phyloP scores from a whole-genome alignment of 1,284 basidiomycete species.

The Pseudozyma thailandica region DNA sequence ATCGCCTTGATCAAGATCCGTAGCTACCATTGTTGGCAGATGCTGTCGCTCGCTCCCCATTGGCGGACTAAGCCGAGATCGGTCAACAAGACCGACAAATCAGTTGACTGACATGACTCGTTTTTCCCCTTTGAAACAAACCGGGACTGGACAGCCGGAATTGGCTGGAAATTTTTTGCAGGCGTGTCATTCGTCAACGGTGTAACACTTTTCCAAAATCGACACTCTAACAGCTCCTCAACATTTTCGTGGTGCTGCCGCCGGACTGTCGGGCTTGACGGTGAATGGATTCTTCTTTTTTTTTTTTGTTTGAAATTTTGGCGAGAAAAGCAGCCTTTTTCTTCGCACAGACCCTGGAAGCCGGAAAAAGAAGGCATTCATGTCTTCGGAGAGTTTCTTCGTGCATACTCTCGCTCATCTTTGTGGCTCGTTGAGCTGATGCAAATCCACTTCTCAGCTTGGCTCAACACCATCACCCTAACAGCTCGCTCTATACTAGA shows the following conservation, averaged over 20 bases:
- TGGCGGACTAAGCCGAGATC: background rate
- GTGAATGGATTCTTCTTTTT: background rate
- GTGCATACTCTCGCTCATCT: background rate
- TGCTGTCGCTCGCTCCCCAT: background rate
- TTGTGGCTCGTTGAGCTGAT: constrained; percentile 1
- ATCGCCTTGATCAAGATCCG: background rate
- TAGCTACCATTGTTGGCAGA: no score
- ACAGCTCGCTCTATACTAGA: background rate
- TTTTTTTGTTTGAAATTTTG: background rate
- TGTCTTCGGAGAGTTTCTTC: constrained; percentile 4
- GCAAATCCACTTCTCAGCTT: background rate
- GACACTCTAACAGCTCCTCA: background rate
- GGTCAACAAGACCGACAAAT: constrained; percentile 1
- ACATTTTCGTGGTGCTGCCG: background rate
- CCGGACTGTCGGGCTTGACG: constrained; percentile 22
- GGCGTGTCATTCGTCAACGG: no score
- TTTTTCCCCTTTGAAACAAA: background rate
- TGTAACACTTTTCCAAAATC: constrained; percentile 3
- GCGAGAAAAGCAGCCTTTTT: background rate
- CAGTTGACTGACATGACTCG: background rate
- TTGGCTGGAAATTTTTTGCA: no score
- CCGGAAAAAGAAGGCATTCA: background rate
- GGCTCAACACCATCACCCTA: background rate
- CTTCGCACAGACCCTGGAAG: constrained; percentile 33
- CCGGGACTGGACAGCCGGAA: no score